These are phyloP conservation scores for Isoetes engelmannii DNA, from an alignment of 83 land plant species.

Conservation along the genomic window DNA sequence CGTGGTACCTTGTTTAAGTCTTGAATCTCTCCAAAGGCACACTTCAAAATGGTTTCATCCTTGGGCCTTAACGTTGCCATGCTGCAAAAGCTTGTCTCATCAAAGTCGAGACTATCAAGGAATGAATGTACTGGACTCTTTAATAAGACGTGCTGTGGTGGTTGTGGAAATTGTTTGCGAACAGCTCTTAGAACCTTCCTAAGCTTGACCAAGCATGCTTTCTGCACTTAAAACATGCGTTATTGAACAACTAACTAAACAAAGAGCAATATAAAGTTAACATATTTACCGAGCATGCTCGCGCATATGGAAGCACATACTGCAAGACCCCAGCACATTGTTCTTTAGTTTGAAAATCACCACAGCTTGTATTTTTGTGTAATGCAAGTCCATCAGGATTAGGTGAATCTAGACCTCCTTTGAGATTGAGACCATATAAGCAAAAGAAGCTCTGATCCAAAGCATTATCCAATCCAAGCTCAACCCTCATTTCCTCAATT, in stretches of 20 bases:
- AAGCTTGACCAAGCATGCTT: conserved; percentile 72
- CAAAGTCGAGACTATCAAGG: conserved; percentile 64
- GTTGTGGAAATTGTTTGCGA: conserved; percentile 83
- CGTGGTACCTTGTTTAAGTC: not conserved
- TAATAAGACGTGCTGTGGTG: conserved; percentile 60
- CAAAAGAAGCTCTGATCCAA: conserved; percentile 95
- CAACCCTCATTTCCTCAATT: conserved; percentile 57
- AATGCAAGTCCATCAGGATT: conserved; percentile 67
- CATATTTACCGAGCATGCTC: conserved; percentile 68
- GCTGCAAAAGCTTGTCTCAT: conserved; percentile 65
- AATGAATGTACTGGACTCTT: conserved; percentile 66
- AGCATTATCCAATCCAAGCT: conserved; percentile 68
- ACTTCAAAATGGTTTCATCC: conserved; percentile 34
- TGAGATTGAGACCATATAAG: conserved; percentile 86
- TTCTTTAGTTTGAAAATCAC: conserved; percentile 92
- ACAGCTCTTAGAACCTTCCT: conserved; percentile 87
- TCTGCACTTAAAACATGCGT: conserved; percentile 38
- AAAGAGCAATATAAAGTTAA: not conserved
- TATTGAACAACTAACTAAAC: not conserved
- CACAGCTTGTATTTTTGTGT: conserved; percentile 80
- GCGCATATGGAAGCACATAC: conserved; percentile 85
- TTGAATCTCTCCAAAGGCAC: conserved; percentile 15
- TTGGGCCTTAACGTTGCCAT: conserved; percentile 38
- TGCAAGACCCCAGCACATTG: conserved; percentile 96
- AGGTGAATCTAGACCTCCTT: conserved; percentile 56